Evolutionary conservation across 1,284 basidiomycete species (phyloP), one percentile per base, ranked within the genome.

Genomic region (Microbotryomycetes sp.): DNA sequence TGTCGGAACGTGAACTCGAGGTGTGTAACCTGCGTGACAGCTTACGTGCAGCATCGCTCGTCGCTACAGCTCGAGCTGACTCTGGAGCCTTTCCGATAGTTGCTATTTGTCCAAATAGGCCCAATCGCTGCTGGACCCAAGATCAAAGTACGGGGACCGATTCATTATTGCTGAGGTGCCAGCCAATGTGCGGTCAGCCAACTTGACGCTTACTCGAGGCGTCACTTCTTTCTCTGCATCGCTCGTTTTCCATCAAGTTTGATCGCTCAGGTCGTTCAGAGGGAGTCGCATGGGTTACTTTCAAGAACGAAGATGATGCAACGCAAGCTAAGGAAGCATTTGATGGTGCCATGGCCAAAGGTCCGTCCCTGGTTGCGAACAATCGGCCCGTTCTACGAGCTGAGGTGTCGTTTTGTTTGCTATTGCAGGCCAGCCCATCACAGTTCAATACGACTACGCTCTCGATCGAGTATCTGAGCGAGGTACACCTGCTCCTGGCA

Each of bases 221-320:
- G 19, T 7, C 29, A 26, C 9, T 45, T 31, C 16, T 42, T 31
- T 26, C 54, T n/a, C 23, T 53, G 59, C 48, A 57, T 45, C 49
- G 15, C 42, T 46, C 12, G 62, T 61, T 48, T 61, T 56, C 50
- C 45, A 53, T 70, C 60, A 58, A 96, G 92, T 97, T 92, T 79
- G 93, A 97, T 80, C 86, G 87, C 73, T 93, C 91, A 72, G 93
- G 93, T 70, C 88, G 93, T 74, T 96, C 93, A 53, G 85, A 83
- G 29, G 93, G 93, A 63, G 80, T 83, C 60, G 93, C 89, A 29
- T 83, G 85, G 66, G 80, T 97, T 74, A 81, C 85, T n/a, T 97
- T 86, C 78, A 85, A 89, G 74, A 87, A 84, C 3, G 74, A 82
- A 6, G 81, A 82, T 60, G 87, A 96, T 74, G 93, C 93, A 29